Evolutionary conservation across 257 asterid species (phyloP), one percentile per base, ranked within the genome.

Genomic region (Forsythia viridissima): DNA sequence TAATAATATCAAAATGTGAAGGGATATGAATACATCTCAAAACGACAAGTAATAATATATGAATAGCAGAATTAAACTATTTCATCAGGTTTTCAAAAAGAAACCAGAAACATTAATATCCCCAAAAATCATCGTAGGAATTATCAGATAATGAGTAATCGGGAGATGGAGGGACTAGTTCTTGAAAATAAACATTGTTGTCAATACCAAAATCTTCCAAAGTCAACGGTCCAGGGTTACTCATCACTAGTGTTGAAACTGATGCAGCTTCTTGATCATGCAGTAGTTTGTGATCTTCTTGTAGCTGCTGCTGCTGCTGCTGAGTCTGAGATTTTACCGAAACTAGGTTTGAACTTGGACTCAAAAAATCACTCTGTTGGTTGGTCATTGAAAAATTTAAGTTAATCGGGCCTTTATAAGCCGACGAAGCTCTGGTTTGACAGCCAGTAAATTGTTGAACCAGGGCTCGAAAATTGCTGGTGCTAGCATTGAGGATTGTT

Each of bases 391-490:
- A 61, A 61, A 92, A 92, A 63, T 78, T 90, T 76, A 92, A 76
- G 82, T 84, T 90, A 72, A 92, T 81, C 5, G 97, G 92, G 76
- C 93, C 95, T 71, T 84, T 87, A n/a, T 72, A 75, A 3, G 75
- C 57, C 9, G 68, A 13, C 0, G 73, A 51, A 20, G 68, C 40
- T 0, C 84, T 70, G 5, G 86, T 82, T 59, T 77, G 86, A 84
- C 87, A 86, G 13, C 96, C 97, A 8, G 97, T 92, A 16, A 87
- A 88, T 36, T 89, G 91, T 36, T 92, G 94, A 68, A 90, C 92
- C 36, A 90, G 83, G 70, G 88, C 89, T 79, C 91, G 87, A 7
- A 90, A 90, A 65, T 86, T 86, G 67, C 61, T 71, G 74, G 87
- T 40, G 75, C 85, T 85, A 30, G 94, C 86, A 11, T 71, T 85